Evolutionary conservation across 805 yeast genomes (phyloP), one percentile per base, ranked within the genome.

Genomic region (Ogataea haglerorum): DNA sequence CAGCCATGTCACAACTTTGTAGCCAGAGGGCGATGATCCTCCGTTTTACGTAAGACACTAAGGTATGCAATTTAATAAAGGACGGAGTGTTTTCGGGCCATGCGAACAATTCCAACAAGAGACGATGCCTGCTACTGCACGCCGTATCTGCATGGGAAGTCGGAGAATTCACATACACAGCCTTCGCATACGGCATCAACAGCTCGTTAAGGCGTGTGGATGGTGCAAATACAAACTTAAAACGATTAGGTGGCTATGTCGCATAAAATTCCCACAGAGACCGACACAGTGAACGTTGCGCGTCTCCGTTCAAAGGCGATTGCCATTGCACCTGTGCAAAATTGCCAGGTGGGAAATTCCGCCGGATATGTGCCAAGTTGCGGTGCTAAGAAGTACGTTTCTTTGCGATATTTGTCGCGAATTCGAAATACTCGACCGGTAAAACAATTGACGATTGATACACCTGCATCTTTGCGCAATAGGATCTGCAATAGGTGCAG

Each of bases 381-480:
- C 27, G 27, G 13, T 24, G 27, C 27, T 8, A 10, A 24, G 27
- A 24, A 10, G 14, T 19, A 7, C 7, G 27, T 10, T 19, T 19
- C 3, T 10, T 24, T 24, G 27, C 27, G 6, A 6, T 24, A 12
- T 24, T 10, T 24, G 27, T n/a, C 14, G 27, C 27, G 6, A 12
- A 24, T 24, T 24, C 6, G 7, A n/a, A 24, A 24, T 24, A 12
- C 12, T 24, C 14, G 27, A 12, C 27, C 27, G 14, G 27, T 5
- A 29, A 17, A 29, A 29, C 17, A 29, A 4, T 16, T 16, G 19
- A 10, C 17, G 21, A 7, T 29, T 29, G 15, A 28, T 15, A 17
- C 31, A 16, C 31, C 31, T 29, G 31, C 31, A 29, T 29, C 7
- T 16, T 29, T 16, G 6, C 18, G 36, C 33, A 38, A 14, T n/a